Base-by-base conservation (phyloP, 176 grass and related monocot species). In the Elymus sibiricus region DNA sequence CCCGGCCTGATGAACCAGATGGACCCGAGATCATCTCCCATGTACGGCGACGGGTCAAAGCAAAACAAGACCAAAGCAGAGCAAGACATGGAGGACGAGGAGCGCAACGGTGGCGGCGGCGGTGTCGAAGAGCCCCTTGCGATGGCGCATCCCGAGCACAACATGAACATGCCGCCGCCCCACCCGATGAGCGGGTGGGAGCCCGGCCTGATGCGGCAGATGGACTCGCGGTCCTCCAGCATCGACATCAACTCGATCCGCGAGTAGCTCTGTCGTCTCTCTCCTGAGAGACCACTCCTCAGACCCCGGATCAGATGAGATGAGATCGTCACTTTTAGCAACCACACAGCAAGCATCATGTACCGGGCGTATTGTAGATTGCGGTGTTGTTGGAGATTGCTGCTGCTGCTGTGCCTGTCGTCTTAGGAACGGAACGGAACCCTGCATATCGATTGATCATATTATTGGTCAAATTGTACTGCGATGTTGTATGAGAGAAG, bases 201-300 rank as follows among this genome's bases (percentile, higher is more conserved):
- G 5, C 11, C n/a, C 0, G 14, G 71, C 42, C 71, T 74, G 71
- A 89, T 88, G 89, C 67, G 89, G 84, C 84, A 91, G 42, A 82
- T 94, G 84, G 92, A 94, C 64, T 87, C 89, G 4, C 42, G 89
- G 15, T 64, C 89, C 2, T 80, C 89, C 1, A 88, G 70, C 82
- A 91, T 91, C 19, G 90, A 92, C 12, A 92, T 92, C 79, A 88
- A 92, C 75, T 92, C 84, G 5, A 89, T 89, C 32, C 90, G 87
- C 27, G 90, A 86, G 83, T 92, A 86, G 74, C 32, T 25, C 10
- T 0, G 63, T 73, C 1, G 46, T 15, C 39, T 0, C 39, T 2
- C 46, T 56, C 62, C 14, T 62, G 71, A 21, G 83, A 56, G 84
- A 38, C 38, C 34, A 32, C 59, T 62, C 35, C 43, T 82, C 37